Base-by-base conservation (phyloP, 2,329 filamentous ascomycete species). In the Aspergillus texensis region DNA sequence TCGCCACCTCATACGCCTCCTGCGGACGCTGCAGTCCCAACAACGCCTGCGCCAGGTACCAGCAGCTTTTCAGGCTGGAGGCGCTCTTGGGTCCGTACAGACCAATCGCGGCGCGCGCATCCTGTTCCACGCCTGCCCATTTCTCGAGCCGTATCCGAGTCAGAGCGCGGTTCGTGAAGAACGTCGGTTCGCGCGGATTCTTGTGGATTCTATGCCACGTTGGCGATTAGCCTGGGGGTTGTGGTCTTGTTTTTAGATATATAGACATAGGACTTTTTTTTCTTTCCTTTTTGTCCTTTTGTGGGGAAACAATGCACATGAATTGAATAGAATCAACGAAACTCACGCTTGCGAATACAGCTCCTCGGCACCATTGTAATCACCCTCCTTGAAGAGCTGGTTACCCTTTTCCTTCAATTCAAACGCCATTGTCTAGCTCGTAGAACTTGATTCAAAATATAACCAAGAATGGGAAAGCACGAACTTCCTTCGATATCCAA, bases 121-220 rank as follows among this genome's bases (percentile, higher is more conserved):
- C 94, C 64, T 87, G 82, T 67, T 95, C 89, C 56, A 90, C 93
- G 11, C 84, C 88, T 34, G 91, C 85, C 87, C 90, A 96, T 70
- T 88, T 83, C 64, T 85, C 80, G 26, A 96, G 85, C 78, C 91
- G 91, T 63, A 95, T 83, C 46, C 93, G 88, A 4, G 91, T 89
- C 80, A 97, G 91, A 58, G 93, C 92, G 60, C 94, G 91, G 80
- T 97, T 98, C 45, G 93, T 94, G 80, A 93, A 97, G 57, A 97
- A 85, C 34, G 90, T 83, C 1, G 91, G 87, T 74, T 96, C 95
- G 61, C 83, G 85, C 4, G 91, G 85, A 78, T 96, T 92, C 74
- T 89, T 88, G 71, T 91, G 88, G 70, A 97, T 93, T 46, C 89
- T 92, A 34, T 12, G 69, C 34, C 48, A 32, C 19, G n/a, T 46